phyloP scores from a whole-genome alignment of 2,329 filamentous ascomycete species.

The Plenodomus biglobosus region DNA sequence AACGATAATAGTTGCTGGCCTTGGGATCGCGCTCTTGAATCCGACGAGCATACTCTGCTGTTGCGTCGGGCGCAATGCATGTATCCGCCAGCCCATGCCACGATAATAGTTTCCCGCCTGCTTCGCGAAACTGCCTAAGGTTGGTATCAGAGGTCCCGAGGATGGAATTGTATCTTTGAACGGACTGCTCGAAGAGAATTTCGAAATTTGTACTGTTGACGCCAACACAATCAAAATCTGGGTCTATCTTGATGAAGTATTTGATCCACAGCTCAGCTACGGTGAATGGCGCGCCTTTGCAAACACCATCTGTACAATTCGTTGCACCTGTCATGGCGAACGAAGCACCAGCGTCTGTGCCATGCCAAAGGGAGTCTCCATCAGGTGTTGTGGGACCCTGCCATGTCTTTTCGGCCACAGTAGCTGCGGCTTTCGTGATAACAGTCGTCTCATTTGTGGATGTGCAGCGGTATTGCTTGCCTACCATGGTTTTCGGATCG shows the following conservation, averaged over 20 bases:
- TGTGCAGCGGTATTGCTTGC: slow-evolving; percentile 9
- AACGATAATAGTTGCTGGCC: slow-evolving; percentile 24
- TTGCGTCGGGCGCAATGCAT: slow-evolving; percentile 14
- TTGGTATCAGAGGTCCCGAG: slow-evolving; percentile 13
- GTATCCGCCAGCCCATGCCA: slow-evolving; percentile 24
- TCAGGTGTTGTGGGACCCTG: slow-evolving; percentile 11
- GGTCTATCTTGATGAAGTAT: slow-evolving; percentile 16
- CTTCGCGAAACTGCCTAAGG: slow-evolving; percentile 12
- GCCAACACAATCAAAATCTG: slow-evolving; percentile 4
- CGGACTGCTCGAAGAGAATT: slow-evolving; percentile 7
- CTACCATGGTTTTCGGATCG: slow-evolving; percentile 15
- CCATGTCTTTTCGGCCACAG: slow-evolving; percentile 15
- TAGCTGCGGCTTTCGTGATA: slow-evolving; percentile 12
- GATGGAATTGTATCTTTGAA: slow-evolving; percentile 15
- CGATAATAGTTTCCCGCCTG: slow-evolving; percentile 26
- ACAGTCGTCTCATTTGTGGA: slow-evolving; percentile 5
- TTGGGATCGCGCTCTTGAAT: slow-evolving; percentile 15
- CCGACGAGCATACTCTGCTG: slow-evolving; percentile 13
- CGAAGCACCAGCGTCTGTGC: slow-evolving; percentile 8
- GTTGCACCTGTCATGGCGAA: slow-evolving; percentile 10
- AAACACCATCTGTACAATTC: slow-evolving; percentile 11
- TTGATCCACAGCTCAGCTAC: slow-evolving; percentile 14
- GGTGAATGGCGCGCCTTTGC: slow-evolving; percentile 10
- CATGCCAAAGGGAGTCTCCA: slow-evolving; percentile 18
- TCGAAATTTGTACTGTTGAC: slow-evolving; percentile 11